Evolutionary conservation across 495 filamentous ascomycete genomes (phyloP).

Genomic region (Tricharina praecox): DNA sequence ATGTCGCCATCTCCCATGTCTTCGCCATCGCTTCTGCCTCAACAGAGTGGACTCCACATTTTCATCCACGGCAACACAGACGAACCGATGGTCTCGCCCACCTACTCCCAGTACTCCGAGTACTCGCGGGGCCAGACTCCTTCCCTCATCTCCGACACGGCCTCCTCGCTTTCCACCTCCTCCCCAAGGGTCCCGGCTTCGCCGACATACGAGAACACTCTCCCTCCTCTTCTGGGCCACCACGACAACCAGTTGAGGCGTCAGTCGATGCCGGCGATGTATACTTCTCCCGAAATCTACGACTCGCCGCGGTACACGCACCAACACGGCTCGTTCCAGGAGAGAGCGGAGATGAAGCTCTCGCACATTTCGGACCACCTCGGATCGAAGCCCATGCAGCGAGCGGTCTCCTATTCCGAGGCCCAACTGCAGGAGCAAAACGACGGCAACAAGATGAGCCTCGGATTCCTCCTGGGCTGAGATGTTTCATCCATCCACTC

Average conservation of each 20-base stretch:
- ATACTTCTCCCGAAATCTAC: neutral
- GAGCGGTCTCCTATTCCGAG: neutral
- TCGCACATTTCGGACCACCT: neutral
- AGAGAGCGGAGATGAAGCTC: slow-evolving; percentile 1
- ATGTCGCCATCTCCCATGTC: slow-evolving; percentile 19
- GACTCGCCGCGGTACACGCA: neutral
- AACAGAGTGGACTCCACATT: slow-evolving; percentile 32
- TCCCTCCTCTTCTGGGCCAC: slow-evolving; percentile 26
- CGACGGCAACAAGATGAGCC: slow-evolving; percentile 2
- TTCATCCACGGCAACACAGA: slow-evolving; percentile 30
- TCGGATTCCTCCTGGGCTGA: neutral
- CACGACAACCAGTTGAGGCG: slow-evolving; percentile 11
- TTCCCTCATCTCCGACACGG: slow-evolving; percentile 53
- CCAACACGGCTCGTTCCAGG: neutral
- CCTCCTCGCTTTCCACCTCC: slow-evolving; percentile 45
- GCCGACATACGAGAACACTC: slow-evolving; percentile 18
- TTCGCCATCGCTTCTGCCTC: slow-evolving; percentile 26
- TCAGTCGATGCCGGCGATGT: slow-evolving; percentile 18
- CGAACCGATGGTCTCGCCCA: slow-evolving; percentile 43
- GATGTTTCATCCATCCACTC: no score
- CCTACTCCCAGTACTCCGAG: slow-evolving; percentile 49
- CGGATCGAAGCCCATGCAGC: neutral
- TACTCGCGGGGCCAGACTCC: slow-evolving; percentile 45
- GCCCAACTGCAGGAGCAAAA: neutral
- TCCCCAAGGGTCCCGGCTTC: slow-evolving; percentile 32